Conservation (phyloP, 2,329 filamentous ascomycete genomes). For the Talaromyces amestolkiae region DNA sequence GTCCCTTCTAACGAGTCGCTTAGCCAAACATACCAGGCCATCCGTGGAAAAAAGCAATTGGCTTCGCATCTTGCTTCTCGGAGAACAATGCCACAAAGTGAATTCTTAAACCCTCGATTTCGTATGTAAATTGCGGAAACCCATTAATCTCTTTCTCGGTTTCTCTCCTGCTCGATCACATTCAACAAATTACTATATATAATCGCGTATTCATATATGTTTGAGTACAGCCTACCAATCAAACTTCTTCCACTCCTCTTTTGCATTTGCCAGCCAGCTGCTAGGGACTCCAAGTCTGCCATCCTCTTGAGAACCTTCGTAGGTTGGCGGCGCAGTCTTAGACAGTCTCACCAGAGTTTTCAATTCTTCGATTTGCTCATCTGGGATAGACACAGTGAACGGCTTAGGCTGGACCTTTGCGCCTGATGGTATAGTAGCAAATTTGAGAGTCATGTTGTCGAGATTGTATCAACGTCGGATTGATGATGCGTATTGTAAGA, state of each 20-base stretch:
- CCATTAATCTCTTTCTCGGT: constrained; percentile 48
- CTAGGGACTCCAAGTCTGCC: constrained; percentile 47
- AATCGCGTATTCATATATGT: constrained; percentile 13
- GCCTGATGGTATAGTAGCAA: constrained; percentile 34
- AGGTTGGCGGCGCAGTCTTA: constrained; percentile 50
- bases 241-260: constrained; percentile 47
- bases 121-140: constrained; percentile 51
- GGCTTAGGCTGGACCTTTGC: constrained; percentile 39
- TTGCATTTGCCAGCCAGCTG: constrained; percentile 47
- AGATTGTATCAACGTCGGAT: neutral
- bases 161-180: constrained; percentile 27
- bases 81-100: constrained; percentile 60
- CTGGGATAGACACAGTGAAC: constrained; percentile 45
- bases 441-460: constrained; percentile 27
- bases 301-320: constrained; percentile 48
- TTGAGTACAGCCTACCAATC: constrained; percentile 43
- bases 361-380: constrained; percentile 48
- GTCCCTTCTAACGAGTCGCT: neutral
- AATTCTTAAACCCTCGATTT: constrained; percentile 38
- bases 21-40: constrained; percentile 45
- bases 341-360: constrained; percentile 49
- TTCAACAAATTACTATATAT: too few species aligned
- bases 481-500: neutral
- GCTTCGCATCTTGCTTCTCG: constrained; percentile 48
- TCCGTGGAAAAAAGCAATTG: constrained; percentile 54